These are phyloP conservation scores for Termitomyces sp. DNA, from an alignment of 768 basidiomycete genomes.

Conservation along the genomic window DNA sequence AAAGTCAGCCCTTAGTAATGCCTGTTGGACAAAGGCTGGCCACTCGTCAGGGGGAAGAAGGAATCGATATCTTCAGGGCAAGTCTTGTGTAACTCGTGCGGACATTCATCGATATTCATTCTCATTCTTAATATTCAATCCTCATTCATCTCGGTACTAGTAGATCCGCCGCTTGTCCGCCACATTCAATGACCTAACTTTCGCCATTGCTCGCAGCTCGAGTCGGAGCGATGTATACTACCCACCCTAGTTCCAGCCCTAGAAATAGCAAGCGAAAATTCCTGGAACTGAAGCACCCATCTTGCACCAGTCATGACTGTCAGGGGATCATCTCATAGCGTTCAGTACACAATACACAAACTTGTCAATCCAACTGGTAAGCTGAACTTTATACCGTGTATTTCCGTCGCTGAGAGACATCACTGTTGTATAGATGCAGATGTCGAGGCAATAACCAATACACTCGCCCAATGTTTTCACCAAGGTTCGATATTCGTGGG, in stretches of 20 bases:
- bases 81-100: too few relatives aligned
- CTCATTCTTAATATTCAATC: too few relatives aligned
- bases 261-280: not conserved
- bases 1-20: too few relatives aligned
- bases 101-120: too few relatives aligned
- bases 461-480: slow-evolving; percentile 12
- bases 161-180: not conserved
- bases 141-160: not conserved
- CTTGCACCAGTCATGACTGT: not conserved
- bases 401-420: not conserved
- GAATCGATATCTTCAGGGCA: too few relatives aligned
- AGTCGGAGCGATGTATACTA: not conserved
- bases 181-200: not conserved
- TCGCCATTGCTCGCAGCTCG: not conserved
- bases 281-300: not conserved
- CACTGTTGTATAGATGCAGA: slow-evolving; percentile 4
- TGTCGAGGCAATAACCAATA: too few relatives aligned
- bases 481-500: slow-evolving; percentile 10
- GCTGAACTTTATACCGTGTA: not conserved
- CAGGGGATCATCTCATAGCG: not conserved
- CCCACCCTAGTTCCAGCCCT: not conserved
- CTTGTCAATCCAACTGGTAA: not conserved
- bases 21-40: too few relatives aligned
- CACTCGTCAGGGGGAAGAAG: too few relatives aligned
- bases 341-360: not conserved